Conservation (phyloP, 2,329 filamentous ascomycete genomes). For the Cryphonectria naterciae region DNA sequence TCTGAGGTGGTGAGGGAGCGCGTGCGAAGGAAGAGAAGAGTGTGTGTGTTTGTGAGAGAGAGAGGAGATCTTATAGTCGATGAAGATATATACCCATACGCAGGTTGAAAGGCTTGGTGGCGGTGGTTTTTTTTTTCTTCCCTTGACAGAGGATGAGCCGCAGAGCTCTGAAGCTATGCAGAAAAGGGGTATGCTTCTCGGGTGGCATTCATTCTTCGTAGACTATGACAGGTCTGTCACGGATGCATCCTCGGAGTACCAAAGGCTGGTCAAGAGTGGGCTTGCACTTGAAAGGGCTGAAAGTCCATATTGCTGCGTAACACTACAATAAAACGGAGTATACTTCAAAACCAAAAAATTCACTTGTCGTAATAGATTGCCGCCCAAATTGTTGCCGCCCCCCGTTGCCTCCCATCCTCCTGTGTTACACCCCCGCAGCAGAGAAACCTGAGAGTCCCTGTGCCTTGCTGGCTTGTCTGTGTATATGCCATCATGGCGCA, state of each 20-base stretch:
- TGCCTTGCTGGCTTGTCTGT: background rate
- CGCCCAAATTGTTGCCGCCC: background rate
- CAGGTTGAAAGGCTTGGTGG: background rate
- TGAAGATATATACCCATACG: background rate
- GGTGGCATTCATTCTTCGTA: no score
- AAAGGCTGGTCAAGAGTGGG: background rate
- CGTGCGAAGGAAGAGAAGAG: background rate
- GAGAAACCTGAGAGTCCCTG: background rate
- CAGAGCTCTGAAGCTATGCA: no score
- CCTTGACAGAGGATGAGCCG: no score
- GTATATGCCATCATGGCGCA: background rate
- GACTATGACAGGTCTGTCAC: background rate
- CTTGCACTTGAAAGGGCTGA: background rate
- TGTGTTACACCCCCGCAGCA: background rate
- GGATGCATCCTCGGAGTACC: background rate
- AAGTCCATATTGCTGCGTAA: slow-evolving; percentile 3
- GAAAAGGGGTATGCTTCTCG: no score
- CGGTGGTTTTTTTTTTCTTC: no score
- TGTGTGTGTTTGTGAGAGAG: no score
- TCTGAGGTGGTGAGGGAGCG: background rate
- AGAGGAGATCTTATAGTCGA: background rate
- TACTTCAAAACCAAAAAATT: slow-evolving; percentile 1
- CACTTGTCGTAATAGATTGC: slow-evolving; percentile 1
- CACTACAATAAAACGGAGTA: background rate
- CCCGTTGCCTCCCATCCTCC: background rate